A percentile compares a stretch with the other conserved stretches of the same genome.
These are phyloP conservation scores for Rutstroemia sp. DNA, from an alignment of 2,329 filamentous ascomycete species.

Conservation along the genomic window DNA sequence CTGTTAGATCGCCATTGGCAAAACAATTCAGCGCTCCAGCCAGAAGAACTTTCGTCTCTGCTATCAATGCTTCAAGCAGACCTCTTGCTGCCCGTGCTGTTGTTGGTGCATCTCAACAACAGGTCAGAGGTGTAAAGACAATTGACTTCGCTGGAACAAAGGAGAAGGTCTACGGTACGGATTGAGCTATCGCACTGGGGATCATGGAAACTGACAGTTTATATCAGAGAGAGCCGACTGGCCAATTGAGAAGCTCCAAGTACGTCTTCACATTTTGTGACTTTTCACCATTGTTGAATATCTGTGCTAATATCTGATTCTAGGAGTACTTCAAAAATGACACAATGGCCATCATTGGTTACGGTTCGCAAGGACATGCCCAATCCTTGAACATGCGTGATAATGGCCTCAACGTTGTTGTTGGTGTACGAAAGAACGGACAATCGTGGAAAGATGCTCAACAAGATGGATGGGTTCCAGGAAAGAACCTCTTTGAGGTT, in stretches of 20 bases:
- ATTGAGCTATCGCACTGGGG: constrained; percentile 24
- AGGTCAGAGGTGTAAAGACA: constrained; percentile 86
- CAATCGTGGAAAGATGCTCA: constrained; percentile 97
- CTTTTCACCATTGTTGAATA: neutral
- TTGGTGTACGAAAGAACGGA: constrained; percentile 97
- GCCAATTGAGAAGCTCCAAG: constrained; percentile 96
- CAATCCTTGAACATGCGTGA: constrained; percentile 99
- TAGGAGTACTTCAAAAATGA: constrained; percentile 99
- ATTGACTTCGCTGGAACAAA: constrained; percentile 94
- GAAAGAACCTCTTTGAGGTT: constrained; percentile 98
- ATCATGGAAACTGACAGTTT: constrained; percentile 19
- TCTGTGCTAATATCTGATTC: constrained; percentile 16
- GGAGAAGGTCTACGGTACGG: constrained; percentile 83
- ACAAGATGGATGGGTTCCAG: constrained; percentile 95
- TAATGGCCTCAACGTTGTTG: constrained; percentile 98
- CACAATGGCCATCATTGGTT: constrained; percentile 97
- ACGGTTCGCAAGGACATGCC: constrained; percentile 95
- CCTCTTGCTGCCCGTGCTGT: constrained; percentile 43
- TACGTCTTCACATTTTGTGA: constrained; percentile 39
- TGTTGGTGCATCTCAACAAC: constrained; percentile 38
- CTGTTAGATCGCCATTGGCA: constrained; percentile 54
- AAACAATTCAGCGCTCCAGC: constrained; percentile 56
- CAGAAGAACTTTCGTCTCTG: constrained; percentile 55
- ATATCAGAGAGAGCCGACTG: constrained; percentile 87
- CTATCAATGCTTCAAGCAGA: constrained; percentile 47